A percentile compares a stretch with the other conserved stretches of the same genome.
Evolutionary conservation across 2,329 filamentous ascomycete genomes (phyloP).

Genomic region (Colletotrichum orchidophilum): DNA sequence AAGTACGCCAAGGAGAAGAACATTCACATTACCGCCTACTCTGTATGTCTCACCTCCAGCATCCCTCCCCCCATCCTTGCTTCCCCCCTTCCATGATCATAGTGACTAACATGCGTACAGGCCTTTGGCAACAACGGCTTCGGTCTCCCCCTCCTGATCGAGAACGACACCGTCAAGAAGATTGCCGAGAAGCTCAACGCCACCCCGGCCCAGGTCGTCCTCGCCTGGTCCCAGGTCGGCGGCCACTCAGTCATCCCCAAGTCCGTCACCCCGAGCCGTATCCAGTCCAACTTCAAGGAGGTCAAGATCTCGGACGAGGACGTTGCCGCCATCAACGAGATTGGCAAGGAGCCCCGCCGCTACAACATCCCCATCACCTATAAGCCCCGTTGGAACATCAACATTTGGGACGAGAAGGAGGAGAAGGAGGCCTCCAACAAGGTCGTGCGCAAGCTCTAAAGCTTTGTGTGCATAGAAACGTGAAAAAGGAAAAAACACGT

Average conservation of each 20-base stretch:
- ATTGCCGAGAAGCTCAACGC: constrained; percentile 60
- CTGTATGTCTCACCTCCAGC: constrained; percentile 39
- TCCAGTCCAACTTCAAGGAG: constrained; percentile 76
- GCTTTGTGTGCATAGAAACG: background rate
- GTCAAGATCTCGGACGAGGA: constrained; percentile 68
- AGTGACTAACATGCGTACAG: background rate
- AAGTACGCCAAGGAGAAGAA: constrained; percentile 69
- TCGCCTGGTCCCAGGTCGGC: constrained; percentile 67
- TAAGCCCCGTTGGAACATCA: constrained; percentile 60
- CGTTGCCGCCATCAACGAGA: constrained; percentile 67
- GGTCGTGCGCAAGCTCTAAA: constrained; percentile 49
- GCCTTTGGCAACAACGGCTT: constrained; percentile 57
- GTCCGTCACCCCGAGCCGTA: constrained; percentile 73
- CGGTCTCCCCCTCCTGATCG: constrained; percentile 62
- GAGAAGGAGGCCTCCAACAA: constrained; percentile 60
- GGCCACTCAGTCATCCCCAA: constrained; percentile 81
- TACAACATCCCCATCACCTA: constrained; percentile 56
- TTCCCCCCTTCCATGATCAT: background rate
- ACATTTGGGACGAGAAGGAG: constrained; percentile 63
- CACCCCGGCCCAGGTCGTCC: constrained; percentile 56
- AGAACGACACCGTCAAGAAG: constrained; percentile 64
- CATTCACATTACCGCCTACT: constrained; percentile 75
- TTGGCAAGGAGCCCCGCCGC: constrained; percentile 62
- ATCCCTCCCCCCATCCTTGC: no score
- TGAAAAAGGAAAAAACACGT: background rate